These are phyloP conservation scores for Paralagenidium karlingii DNA, from an alignment of 352 stramenopile genomes.

Conservation along the genomic window DNA sequence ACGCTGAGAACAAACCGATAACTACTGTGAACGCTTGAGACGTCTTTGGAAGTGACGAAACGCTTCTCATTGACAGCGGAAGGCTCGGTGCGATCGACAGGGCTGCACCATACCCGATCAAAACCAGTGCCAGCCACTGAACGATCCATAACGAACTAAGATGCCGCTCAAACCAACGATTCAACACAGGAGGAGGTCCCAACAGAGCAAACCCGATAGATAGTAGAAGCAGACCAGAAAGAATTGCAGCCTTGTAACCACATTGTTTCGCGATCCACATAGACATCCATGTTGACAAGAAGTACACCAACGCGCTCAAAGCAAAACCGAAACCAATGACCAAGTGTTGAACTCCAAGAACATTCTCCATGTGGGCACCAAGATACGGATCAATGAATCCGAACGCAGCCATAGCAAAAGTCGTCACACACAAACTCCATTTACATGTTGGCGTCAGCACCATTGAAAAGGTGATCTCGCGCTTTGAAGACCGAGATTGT, in stretches of 20 bases:
- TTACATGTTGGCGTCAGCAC: slow-evolving; percentile 42
- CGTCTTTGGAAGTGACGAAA: slow-evolving; percentile 17
- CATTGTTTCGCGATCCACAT: slow-evolving; percentile 41
- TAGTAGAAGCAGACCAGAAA: slow-evolving; percentile 33
- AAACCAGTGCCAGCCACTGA: slow-evolving; percentile 33
- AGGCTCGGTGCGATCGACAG: slow-evolving; percentile 45
- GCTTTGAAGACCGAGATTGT: slow-evolving; percentile 5
- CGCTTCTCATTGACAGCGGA: slow-evolving; percentile 40
- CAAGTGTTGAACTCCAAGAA: slow-evolving; percentile 42
- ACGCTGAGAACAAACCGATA: slow-evolving; percentile 48
- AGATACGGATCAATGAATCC: slow-evolving; percentile 62
- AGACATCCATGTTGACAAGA: slow-evolving; percentile 35
- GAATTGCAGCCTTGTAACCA: slow-evolving; percentile 53
- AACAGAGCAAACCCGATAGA: slow-evolving; percentile 42
- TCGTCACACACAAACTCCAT: slow-evolving; percentile 29
- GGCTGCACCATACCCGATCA: slow-evolving; percentile 40
- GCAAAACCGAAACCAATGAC: slow-evolving; percentile 51
- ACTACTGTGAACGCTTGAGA: slow-evolving; percentile 27
- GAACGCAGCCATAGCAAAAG: slow-evolving; percentile 54
- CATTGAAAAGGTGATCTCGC: slow-evolving; percentile 22
- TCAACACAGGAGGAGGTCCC: slow-evolving; percentile 38
- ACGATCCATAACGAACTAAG: slow-evolving; percentile 25
- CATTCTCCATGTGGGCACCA: slow-evolving; percentile 37
- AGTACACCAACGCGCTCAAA: slow-evolving; percentile 55
- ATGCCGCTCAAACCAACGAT: slow-evolving; percentile 13